A percentile compares a stretch with the other conserved stretches of the same genome.
Conservation (phyloP, 345 rosid genomes). For the Populus nigra region DNA sequence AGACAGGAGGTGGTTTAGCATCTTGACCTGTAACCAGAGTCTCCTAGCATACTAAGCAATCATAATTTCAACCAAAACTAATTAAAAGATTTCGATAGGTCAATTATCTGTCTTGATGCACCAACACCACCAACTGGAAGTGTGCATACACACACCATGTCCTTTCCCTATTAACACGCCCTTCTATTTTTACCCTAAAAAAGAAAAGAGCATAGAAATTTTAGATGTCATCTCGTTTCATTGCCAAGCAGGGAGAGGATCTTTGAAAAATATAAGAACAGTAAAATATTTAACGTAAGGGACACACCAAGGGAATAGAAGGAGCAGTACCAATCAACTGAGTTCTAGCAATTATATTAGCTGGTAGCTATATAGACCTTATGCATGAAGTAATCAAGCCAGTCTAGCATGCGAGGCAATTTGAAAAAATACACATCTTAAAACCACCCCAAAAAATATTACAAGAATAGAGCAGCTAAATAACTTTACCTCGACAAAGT, state of each 20-base stretch:
- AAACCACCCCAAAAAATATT: slow-evolving; percentile 14
- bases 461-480: slow-evolving; percentile 13
- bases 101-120: background rate
- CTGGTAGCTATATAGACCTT: slow-evolving; percentile 2
- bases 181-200: background rate
- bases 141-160: background rate
- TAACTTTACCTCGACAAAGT: slow-evolving; percentile 32
- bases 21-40: background rate
- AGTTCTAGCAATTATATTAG: background rate
- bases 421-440: slow-evolving; percentile 15
- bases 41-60: background rate
- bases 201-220: background rate
- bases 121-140: background rate
- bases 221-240: no score
- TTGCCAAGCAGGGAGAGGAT: no score
- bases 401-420: slow-evolving; percentile 13
- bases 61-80: background rate
- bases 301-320: background rate
- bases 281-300: background rate
- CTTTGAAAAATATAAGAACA: background rate
- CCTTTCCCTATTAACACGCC: background rate
- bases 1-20: background rate
- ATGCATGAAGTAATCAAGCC: slow-evolving; percentile 12
- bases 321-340: background rate
- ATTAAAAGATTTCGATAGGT: background rate